Evolutionary conservation across 2,329 filamentous ascomycete genomes (phyloP).

Genomic region (Neofusicoccum ribis): DNA sequence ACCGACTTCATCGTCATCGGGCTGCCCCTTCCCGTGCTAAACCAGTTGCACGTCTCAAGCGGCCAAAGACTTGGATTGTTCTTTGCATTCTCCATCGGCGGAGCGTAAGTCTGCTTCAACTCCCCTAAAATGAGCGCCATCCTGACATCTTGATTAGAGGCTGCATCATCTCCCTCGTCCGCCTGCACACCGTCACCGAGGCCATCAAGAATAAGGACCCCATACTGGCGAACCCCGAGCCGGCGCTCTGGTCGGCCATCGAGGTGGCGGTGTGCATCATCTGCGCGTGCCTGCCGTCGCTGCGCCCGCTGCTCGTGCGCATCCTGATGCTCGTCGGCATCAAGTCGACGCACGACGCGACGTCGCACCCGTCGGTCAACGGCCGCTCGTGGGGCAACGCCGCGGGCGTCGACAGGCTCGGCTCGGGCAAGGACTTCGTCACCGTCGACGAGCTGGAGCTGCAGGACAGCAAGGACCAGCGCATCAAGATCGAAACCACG

Average conservation of each 20-base stretch:
- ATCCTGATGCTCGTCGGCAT: slow-evolving; percentile 37
- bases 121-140: neutral
- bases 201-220: neutral
- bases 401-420: neutral
- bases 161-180: neutral
- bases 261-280: slow-evolving; percentile 19
- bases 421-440: neutral
- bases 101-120: neutral
- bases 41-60: neutral
- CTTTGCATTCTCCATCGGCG: neutral
- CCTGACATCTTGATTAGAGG: neutral
- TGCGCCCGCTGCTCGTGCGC: slow-evolving; percentile 17
- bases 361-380: neutral
- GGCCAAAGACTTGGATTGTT: neutral
- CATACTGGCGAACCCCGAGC: neutral
- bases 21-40: neutral
- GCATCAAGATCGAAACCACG: neutral
- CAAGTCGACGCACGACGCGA: neutral
- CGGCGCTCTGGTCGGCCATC: neutral
- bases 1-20: neutral
- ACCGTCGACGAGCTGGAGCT: neutral
- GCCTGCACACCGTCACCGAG: neutral
- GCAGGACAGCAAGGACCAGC: neutral
- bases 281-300: slow-evolving; percentile 27
- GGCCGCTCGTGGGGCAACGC: neutral